A percentile compares a stretch with the other conserved stretches of the same genome.
Conservation (phyloP, 2,329 filamentous ascomycete genomes). For the Lasiodiplodia gonubiensis region DNA sequence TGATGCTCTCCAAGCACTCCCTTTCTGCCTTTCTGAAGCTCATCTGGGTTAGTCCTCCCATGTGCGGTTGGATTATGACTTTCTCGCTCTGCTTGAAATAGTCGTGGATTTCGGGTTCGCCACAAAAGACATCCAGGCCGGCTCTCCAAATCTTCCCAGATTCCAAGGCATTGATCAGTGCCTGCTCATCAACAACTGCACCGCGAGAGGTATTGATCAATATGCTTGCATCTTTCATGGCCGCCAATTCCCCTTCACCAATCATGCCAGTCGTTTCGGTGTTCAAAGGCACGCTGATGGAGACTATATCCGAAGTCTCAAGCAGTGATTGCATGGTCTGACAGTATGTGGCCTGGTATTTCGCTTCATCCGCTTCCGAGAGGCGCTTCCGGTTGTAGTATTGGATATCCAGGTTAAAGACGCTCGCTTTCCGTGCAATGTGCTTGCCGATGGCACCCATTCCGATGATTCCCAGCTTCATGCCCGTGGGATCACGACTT, state of each 20-base stretch:
- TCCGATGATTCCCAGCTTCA: conserved; percentile 56
- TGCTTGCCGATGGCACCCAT: conserved; percentile 56
- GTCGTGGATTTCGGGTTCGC: conserved; percentile 52
- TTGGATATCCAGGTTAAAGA: conserved; percentile 52
- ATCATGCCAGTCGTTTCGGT: conserved; percentile 50
- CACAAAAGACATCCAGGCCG: conserved; percentile 56
- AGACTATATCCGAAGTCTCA: conserved; percentile 49
- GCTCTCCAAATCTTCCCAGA: conserved; percentile 54
- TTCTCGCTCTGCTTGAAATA: conserved; percentile 53
- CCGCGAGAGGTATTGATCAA: conserved; percentile 61
- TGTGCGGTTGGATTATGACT: conserved; percentile 52
- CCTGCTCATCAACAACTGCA: conserved; percentile 56
- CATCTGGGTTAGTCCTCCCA: conserved; percentile 52
- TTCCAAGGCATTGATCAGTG: conserved; percentile 55
- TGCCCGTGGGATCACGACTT: conserved; percentile 50
- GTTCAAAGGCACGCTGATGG: conserved; percentile 56
- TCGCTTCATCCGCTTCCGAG: conserved; percentile 41
- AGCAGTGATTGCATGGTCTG: conserved; percentile 49
- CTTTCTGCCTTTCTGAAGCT: conserved; percentile 50
- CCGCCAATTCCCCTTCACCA: conserved; percentile 46
- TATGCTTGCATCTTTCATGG: conserved; percentile 56
- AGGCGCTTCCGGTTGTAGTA: conserved; percentile 53
- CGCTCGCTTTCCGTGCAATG: conserved; percentile 47
- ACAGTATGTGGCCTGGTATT: conserved; percentile 45
- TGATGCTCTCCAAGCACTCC: conserved; percentile 56